These are phyloP conservation scores for Hansenula lynferdii DNA, from an alignment of 1,139 yeast species.

Conservation along the genomic window DNA sequence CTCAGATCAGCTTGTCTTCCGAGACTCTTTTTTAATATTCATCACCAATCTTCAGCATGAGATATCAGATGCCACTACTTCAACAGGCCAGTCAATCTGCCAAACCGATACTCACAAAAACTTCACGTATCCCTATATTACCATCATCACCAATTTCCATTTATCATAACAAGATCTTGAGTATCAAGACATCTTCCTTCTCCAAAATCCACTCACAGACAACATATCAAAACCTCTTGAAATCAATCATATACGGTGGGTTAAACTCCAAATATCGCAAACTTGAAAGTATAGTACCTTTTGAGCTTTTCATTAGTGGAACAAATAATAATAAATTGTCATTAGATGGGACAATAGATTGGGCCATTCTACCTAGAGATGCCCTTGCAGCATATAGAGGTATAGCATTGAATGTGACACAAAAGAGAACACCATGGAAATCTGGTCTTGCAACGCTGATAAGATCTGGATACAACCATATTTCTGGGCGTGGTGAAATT, in stretches of 20 bases:
- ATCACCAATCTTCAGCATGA: background rate
- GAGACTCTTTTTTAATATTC: too few relatives aligned
- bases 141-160: slow-evolving; percentile 1
- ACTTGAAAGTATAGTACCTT: background rate
- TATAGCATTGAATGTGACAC: slow-evolving; percentile 36
- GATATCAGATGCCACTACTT: background rate
- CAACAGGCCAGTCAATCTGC: background rate
- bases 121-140: background rate
- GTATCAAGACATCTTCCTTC: background rate
- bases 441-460: slow-evolving; percentile 23
- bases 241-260: background rate
- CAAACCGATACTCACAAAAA: background rate
- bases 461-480: slow-evolving; percentile 38
- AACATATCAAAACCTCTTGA: background rate
- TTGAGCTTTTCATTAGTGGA: background rate
- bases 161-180: background rate
- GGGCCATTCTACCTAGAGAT: slow-evolving; percentile 48
- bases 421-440: slow-evolving; percentile 36
- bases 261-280: background rate
- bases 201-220: background rate
- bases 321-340: slow-evolving; percentile 20
- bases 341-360: slow-evolving; percentile 55
- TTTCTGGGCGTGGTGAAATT: slow-evolving; percentile 55
- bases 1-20: too few relatives aligned
- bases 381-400: slow-evolving; percentile 52